A percentile compares a stretch with the other conserved stretches of the same genome.
Conservation (phyloP, 345 rosid species). For the Barbarea vulgaris region DNA sequence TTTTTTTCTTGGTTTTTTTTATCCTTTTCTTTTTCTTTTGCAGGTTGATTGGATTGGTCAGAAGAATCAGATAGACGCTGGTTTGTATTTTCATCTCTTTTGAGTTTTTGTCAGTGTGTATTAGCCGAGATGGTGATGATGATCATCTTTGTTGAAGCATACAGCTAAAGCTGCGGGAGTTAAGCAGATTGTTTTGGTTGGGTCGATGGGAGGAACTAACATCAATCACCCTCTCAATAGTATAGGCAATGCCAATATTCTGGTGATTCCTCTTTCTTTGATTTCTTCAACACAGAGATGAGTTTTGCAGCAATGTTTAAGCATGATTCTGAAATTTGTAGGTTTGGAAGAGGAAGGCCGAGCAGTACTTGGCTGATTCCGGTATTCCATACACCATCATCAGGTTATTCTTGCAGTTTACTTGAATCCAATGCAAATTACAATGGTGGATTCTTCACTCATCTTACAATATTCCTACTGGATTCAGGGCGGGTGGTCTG, state of each 20-base stretch:
- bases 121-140: background rate
- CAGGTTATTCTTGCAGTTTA: constrained; percentile 51
- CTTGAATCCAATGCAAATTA: background rate
- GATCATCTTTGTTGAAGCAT: background rate
- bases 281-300: background rate
- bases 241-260: constrained; percentile 88
- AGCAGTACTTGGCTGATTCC: constrained; percentile 93
- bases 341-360: constrained; percentile 99
- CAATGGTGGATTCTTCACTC: background rate
- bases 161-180: constrained; percentile 93
- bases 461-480: background rate
- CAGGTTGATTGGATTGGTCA: constrained; percentile 99
- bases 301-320: background rate
- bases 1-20: constrained; percentile 24
- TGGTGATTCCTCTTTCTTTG: constrained; percentile 50
- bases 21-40: constrained; percentile 12
- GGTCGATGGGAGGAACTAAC: constrained; percentile 96
- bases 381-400: constrained; percentile 92
- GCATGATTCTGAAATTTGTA: constrained; percentile 23
- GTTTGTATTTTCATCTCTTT: constrained; percentile 44
- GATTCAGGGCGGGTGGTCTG: constrained; percentile 88
- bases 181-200: constrained; percentile 93
- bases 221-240: constrained; percentile 77
- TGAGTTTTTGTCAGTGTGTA: constrained; percentile 7
- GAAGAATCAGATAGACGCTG: constrained; percentile 95